These are phyloP conservation scores for Pochonia chlamydosporia DNA, from an alignment of 2,329 filamentous ascomycete genomes.

Conservation along the genomic window DNA sequence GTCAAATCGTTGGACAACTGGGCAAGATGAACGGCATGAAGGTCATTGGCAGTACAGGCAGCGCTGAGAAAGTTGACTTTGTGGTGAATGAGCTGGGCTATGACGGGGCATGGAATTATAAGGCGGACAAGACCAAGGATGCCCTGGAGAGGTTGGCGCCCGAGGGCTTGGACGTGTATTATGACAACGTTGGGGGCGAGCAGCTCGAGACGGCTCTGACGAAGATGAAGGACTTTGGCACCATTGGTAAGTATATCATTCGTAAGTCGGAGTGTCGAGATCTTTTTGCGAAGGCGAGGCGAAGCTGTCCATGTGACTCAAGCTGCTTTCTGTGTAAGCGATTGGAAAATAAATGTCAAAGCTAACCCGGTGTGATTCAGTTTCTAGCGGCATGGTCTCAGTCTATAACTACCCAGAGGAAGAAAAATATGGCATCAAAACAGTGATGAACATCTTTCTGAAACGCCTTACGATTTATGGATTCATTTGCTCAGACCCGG, in stretches of 20 bases:
- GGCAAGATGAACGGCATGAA: constrained; percentile 70
- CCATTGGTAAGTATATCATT: neutral
- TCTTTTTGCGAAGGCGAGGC: no score
- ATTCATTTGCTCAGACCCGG: neutral
- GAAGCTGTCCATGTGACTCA: no score
- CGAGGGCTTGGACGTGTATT: constrained; percentile 63
- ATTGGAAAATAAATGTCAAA: no score
- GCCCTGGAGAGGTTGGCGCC: constrained; percentile 64
- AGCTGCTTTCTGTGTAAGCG: no score
- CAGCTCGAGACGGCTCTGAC: constrained; percentile 12
- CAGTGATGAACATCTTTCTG: neutral
- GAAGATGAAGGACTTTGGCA: constrained; percentile 5
- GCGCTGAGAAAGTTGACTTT: constrained; percentile 68
- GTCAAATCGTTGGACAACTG: constrained; percentile 73
- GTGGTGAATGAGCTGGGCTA: constrained; percentile 37
- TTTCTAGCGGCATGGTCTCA: neutral
- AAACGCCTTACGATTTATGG: neutral
- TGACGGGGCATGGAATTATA: constrained; percentile 70
- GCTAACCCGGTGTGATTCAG: neutral
- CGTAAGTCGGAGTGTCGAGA: no score
- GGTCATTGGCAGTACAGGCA: constrained; percentile 70
- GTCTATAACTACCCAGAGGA: neutral
- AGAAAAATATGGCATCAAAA: neutral
- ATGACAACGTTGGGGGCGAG: constrained; percentile 41
- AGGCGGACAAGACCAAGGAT: constrained; percentile 64